Conservation (phyloP, 2,329 filamentous ascomycete species). For the Penicillium sp. region DNA sequence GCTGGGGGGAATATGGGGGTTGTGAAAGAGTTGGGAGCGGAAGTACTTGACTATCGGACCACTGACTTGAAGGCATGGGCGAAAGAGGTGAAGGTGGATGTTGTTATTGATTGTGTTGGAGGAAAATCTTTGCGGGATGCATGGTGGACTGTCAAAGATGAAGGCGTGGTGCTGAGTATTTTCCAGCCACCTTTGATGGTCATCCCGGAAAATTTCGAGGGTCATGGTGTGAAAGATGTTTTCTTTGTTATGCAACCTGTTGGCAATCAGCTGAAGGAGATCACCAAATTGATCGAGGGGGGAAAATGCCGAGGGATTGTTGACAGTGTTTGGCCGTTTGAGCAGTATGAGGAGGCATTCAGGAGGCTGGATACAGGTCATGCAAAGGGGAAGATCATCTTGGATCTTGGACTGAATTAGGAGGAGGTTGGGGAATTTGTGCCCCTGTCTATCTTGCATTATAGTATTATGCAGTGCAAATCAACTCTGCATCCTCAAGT, state of each 20-base stretch:
- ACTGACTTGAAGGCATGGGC: slow-evolving; percentile 1
- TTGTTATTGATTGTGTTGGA: slow-evolving; percentile 50
- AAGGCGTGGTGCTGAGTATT: slow-evolving; percentile 43
- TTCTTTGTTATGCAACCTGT: slow-evolving; percentile 48
- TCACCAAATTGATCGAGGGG: slow-evolving; percentile 43
- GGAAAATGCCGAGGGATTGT: slow-evolving; percentile 38
- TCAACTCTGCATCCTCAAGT: neutral
- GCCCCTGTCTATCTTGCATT: neutral
- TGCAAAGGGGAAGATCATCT: slow-evolving; percentile 47
- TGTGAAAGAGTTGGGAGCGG: slow-evolving; percentile 44
- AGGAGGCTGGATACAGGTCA: slow-evolving; percentile 42
- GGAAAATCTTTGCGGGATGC: slow-evolving; percentile 43
- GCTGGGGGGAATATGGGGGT: slow-evolving; percentile 43
- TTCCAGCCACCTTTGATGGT: slow-evolving; percentile 36
- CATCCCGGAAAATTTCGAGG: slow-evolving; percentile 28
- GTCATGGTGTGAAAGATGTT: slow-evolving; percentile 31
- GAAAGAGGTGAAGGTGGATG: slow-evolving; percentile 39
- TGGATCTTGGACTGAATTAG: slow-evolving; percentile 26
- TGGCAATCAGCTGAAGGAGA: slow-evolving; percentile 37
- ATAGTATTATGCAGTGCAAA: neutral
- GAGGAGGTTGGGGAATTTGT: neutral
- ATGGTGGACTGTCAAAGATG: slow-evolving; percentile 44
- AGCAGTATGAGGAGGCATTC: slow-evolving; percentile 44
- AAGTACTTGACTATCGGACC: slow-evolving; percentile 44
- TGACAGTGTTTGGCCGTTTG: slow-evolving; percentile 46